Percentiles rank a stretch among this genome's conserved stretches.
phyloP scores from a whole-genome alignment of 2,329 filamentous ascomycete species.

The Tolypocladium tundrense region DNA sequence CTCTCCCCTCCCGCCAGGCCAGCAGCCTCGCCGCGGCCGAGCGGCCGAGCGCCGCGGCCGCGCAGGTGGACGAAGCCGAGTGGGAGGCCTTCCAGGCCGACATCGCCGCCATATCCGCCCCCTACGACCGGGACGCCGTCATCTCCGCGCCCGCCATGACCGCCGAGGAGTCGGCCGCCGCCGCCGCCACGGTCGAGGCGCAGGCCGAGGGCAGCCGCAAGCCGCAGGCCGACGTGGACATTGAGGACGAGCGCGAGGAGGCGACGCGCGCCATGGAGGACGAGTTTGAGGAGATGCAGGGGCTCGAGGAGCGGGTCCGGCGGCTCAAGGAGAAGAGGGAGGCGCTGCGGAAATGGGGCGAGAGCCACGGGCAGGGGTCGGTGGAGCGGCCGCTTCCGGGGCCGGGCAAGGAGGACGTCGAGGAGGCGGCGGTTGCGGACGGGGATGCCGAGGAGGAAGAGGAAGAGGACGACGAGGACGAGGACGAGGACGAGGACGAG shows the following conservation, averaged over 20 bases:
- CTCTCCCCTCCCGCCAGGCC: constrained; percentile 20
- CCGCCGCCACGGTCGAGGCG: constrained; percentile 36
- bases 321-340: constrained; percentile 62
- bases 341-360: constrained; percentile 34
- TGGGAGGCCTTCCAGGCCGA: constrained; percentile 85
- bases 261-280: constrained; percentile 62
- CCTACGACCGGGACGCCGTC: constrained; percentile 38
- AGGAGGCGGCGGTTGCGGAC: constrained; percentile 16
- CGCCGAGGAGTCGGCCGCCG: constrained; percentile 46
- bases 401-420: constrained; percentile 16
- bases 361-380: constrained; percentile 18
- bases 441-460: constrained; percentile 33
- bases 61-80: constrained; percentile 57
- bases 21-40: constrained; percentile 10
- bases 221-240: constrained; percentile 41
- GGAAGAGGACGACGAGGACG: constrained; percentile 39
- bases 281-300: constrained; percentile 77
- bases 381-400: constrained; percentile 8
- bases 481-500: constrained; percentile 40
- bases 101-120: constrained; percentile 41
- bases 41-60: constrained; percentile 7
- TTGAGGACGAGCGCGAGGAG: constrained; percentile 64
- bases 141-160: constrained; percentile 62
- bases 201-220: constrained; percentile 43
- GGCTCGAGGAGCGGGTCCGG: constrained; percentile 61